Evolutionary conservation across 2,329 filamentous ascomycete genomes (phyloP), one percentile per base, ranked within the genome.

Genomic region (Trematosphaeria pertusa): DNA sequence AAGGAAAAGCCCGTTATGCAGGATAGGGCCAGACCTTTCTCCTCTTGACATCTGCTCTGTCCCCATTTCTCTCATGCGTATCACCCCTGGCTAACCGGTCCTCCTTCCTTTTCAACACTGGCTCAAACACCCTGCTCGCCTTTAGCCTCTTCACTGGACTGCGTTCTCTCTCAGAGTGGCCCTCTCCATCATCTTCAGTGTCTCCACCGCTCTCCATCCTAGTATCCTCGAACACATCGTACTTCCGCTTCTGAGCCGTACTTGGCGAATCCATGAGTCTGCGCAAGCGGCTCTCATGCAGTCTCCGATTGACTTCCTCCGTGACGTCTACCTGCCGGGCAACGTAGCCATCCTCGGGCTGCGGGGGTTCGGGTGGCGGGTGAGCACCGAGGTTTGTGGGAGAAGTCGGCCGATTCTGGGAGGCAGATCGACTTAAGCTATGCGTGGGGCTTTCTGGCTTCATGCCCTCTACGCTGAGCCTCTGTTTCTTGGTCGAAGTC

Each of bases 211-310:
- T 58, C 9, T 52, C 62, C 46, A 56, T 52, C 12, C 32, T 52
- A 3, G 52, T 47, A 9, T 56, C 57, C 22, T 62, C 65, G 17
- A 63, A 58, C 3, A 54, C 57, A 37, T 64, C 50, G 38, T 57
- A 63, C 49, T 70, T 70, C 31, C 67, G 62, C 46, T 70, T 70
- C 37, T 67, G 63, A n/a, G 65, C 56, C 11, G 64, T 70, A 30
- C 59, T 62, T 4, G 64, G 65, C 24, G 62, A 58, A 22, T 64
- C 63, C 63, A 67, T 67, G 26, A 69, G 48, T 26, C 64, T 59
- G 12, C 63, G 59, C 38, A 69, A 36, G 22, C 65, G 57, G 35
- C 56, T 65, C 37, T 67, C 64, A 17, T 56, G 61, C 24, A 70
- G 43, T 3, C 67, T 51, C 15, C 59, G 52, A 17, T 67, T 64